Base-by-base conservation (phyloP, 1,284 basidiomycete genomes). In the Mrakiaceae sp. region DNA sequence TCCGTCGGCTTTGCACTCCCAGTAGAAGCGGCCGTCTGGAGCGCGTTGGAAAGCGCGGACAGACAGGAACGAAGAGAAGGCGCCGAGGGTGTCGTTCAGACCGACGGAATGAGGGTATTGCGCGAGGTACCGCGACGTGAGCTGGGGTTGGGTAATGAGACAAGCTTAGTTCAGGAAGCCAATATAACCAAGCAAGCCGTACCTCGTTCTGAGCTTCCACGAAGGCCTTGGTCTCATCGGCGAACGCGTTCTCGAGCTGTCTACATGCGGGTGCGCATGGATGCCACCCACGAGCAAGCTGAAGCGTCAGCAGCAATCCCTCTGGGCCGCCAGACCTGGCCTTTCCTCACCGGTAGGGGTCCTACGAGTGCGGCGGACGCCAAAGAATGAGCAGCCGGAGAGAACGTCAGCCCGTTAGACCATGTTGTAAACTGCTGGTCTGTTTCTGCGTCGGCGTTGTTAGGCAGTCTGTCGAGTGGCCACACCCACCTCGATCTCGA, bases 231-330 rank as follows among this genome's bases (percentile, higher is more conserved):
- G 65, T 66, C 43, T 54, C 56, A 2, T 62, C n/a, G 43, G 60
- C 65, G 14, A 66, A 63, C 3, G 65, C 16, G 44, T 66, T 61
- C 48, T 66, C 65, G 46, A 66, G 61, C 16, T 66, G 58, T 52
- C 65, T 65, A 39, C 5, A 11, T 2, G 11, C n/a, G 6, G 11
- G 8, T 43, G 54, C 40, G 8, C 54, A 14, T 6, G 16, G 16
- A 42, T 2, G 39, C 43, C 27, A 52, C 4, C n/a, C 27, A 27
- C 27, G 27, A 27, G 4, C 16, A 51, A 49, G 2, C 12, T 4
- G 50, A 16, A 4, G 40, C 40, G 4, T 46, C 6, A 3, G 2
- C 11, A 8, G 6, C 44, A 16, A 3, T 46, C 16, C n/a, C 1
- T 9, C 10, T 6, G 40, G 16, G 4, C 44, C 4, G 27, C 9